These are phyloP conservation scores for Talaromyces wortmannii DNA, from an alignment of 495 filamentous ascomycete species.

Conservation along the genomic window DNA sequence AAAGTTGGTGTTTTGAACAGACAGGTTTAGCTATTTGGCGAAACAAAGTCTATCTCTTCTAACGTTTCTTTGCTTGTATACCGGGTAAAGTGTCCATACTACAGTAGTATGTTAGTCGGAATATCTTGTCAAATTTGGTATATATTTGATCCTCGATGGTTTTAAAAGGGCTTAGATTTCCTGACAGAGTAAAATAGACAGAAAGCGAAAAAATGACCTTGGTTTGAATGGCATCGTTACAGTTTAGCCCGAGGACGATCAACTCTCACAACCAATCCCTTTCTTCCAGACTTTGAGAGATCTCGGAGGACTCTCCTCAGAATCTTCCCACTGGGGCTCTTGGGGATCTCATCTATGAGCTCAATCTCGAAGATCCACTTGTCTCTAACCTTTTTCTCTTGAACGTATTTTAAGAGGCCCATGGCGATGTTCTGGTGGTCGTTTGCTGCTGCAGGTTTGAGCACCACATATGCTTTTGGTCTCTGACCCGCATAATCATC, in stretches of 20 bases:
- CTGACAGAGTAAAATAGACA: too few species aligned
- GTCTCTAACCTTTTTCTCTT: constrained; percentile 52
- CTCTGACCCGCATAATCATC: constrained; percentile 57
- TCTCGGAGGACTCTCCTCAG: constrained; percentile 51
- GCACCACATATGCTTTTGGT: constrained; percentile 57
- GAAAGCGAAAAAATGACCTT: background rate
- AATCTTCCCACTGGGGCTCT: constrained; percentile 64
- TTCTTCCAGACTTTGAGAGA: constrained; percentile 13
- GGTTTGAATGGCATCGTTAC: constrained; percentile 9
- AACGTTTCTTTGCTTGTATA: too few species aligned
- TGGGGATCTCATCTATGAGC: constrained; percentile 57
- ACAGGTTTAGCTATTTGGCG: background rate
- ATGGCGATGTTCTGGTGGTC: constrained; percentile 31
- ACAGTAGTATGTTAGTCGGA: too few species aligned
- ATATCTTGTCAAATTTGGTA: too few species aligned
- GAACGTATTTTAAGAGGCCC: constrained; percentile 47
- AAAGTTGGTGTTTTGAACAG: background rate
- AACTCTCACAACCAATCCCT: constrained; percentile 27
- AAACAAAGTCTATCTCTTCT: too few species aligned
- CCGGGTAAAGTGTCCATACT: too few species aligned
- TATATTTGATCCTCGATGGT: too few species aligned
- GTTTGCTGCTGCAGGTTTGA: constrained; percentile 46
- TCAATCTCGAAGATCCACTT: constrained; percentile 65
- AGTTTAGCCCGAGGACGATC: constrained; percentile 32
- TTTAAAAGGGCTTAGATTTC: too few species aligned